phyloP scores from a whole-genome alignment of 495 filamentous ascomycete species.

The Xylaria grammica region DNA sequence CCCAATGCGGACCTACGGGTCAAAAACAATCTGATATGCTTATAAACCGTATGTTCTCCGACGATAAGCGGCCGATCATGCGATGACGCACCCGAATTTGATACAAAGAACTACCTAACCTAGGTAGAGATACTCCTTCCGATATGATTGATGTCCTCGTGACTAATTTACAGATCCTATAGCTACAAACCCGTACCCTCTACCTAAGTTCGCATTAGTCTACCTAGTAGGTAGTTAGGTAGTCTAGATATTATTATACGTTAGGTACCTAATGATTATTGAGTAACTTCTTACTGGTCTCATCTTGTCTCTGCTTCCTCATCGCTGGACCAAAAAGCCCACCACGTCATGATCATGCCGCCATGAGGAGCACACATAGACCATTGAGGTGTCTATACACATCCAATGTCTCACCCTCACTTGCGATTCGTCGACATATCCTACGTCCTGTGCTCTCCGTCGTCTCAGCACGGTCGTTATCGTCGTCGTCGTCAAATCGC shows the following conservation, averaged over 20 bases:
- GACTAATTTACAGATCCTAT: no score
- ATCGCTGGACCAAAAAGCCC: slow-evolving; percentile 4
- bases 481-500: slow-evolving; percentile 29
- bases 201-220: slow-evolving; percentile 21
- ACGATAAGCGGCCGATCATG: not conserved
- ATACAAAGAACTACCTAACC: not conserved
- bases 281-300: not conserved
- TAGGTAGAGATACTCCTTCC: not conserved
- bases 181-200: no score
- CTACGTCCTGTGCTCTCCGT: not conserved
- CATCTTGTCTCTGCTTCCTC: slow-evolving; percentile 20
- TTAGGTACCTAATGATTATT: no score
- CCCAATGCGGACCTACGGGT: no score
- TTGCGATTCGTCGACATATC: slow-evolving; percentile 21
- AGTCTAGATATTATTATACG: no score
- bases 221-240: no score
- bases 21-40: slow-evolving; percentile 5
- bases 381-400: slow-evolving; percentile 43
- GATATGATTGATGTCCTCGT: not conserved
- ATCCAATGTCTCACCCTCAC: slow-evolving; percentile 35
- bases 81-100: slow-evolving; percentile 15
- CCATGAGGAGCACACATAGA: slow-evolving; percentile 48
- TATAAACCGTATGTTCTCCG: not conserved
- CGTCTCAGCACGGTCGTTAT: slow-evolving; percentile 17
- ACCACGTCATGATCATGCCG: slow-evolving; percentile 52